Percentiles rank a stretch among this genome's conserved stretches.
Conservation (phyloP, 768 basidiomycete genomes). For the Amanita pallidorosea region DNA sequence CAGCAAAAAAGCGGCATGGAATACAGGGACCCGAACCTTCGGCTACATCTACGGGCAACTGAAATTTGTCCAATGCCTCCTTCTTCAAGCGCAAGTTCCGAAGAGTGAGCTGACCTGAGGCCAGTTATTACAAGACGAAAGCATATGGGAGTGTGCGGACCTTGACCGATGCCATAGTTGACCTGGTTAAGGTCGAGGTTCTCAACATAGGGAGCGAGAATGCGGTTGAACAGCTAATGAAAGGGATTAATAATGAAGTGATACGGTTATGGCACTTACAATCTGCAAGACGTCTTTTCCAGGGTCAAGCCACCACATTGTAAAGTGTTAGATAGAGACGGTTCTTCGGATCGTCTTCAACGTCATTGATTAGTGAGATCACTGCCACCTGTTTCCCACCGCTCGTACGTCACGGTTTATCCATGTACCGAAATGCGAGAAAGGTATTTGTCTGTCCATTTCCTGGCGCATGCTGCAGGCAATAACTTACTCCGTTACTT, state of each 20-base stretch:
- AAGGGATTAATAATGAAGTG: background rate
- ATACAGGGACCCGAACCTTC: conserved; percentile 48
- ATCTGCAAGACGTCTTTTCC: conserved; percentile 78
- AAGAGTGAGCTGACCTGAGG: conserved; percentile 63
- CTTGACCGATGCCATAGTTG: conserved; percentile 86
- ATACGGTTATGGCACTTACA: conserved; percentile 29
- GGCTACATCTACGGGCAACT: conserved; percentile 88
- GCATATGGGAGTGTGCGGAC: conserved; percentile 21
- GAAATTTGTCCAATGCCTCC: conserved; percentile 89
- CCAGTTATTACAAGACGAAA: conserved; percentile 5
- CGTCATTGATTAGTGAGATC: conserved; percentile 4
- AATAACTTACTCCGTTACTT: background rate
- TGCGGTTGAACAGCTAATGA: conserved; percentile 72
- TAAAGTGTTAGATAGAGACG: background rate
- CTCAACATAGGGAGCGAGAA: conserved; percentile 91
- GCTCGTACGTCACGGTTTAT: background rate
- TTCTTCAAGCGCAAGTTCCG: conserved; percentile 82
- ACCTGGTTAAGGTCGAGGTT: conserved; percentile 93
- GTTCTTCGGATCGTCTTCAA: background rate
- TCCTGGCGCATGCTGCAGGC: background rate
- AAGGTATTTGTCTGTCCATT: background rate
- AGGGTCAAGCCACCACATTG: conserved; percentile 87
- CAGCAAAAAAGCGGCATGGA: background rate
- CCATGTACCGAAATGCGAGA: background rate
- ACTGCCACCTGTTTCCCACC: conserved; percentile 3